Evolutionary conservation across 768 basidiomycete genomes (phyloP), one percentile per base, ranked within the genome.

Genomic region (Mycena olivaceomarginata): DNA sequence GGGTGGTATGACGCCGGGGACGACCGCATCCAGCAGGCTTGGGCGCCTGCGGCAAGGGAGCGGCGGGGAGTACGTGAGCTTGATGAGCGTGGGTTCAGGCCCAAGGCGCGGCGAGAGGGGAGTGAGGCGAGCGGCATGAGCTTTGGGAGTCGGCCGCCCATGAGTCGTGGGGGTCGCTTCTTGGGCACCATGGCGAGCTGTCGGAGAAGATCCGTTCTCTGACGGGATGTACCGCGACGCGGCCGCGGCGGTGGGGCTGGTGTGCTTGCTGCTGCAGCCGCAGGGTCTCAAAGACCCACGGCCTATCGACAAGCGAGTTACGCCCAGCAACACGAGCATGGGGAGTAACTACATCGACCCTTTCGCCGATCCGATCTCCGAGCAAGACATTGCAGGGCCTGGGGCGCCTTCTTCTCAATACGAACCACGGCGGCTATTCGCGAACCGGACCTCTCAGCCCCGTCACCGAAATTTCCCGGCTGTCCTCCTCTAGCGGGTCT

Each of bases 1-100:
- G 75, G 72, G 71, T 78, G 84, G 77, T 78, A 79, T 62, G 80
- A 79, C 7, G 76, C 56, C 4, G 74, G 64, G 41, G 77, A 85
- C 16, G 84, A 85, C 25, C 87, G 86, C 85, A n/a, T 87, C 87
- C 59, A 83, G 84, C 73, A 76, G 81, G 9, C 80, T 82, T 51
- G 80, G 76, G 71, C 59, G 81, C 40, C 31, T 83, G 22, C 85
- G 87, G 41, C 89, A 89, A 72, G 87, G 85, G 11, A 87, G 87
- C 53, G 86, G 84, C 6, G 87, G 87, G n/a, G n/a, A 90, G 91
- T 66, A 83, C 88, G 8, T 93, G 91, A 92, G 92, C 31, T 78
- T 93, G 72, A 88, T 83, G 77, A 89, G 85, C 69, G 85, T 90
- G n/a, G n/a, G 41, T 82, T 93, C 75, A 83, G 88, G 75, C 83